phyloP scores from a whole-genome alignment of 495 filamentous ascomycete species.

The Peziza echinospora region DNA sequence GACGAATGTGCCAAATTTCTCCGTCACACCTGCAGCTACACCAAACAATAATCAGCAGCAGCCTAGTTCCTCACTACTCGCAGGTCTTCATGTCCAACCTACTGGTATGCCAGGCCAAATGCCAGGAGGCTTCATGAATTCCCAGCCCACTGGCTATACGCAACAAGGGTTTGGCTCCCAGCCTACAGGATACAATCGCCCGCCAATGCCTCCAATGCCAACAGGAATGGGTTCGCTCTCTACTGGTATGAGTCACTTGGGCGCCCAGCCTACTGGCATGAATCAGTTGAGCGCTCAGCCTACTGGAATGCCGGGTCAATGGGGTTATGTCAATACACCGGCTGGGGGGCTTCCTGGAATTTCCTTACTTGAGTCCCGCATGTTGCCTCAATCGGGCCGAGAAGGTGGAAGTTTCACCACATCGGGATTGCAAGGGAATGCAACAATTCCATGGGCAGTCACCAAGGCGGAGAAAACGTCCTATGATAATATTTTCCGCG shows the following conservation, averaged over 20 bases:
- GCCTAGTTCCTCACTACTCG: conserved; percentile 16
- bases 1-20: conserved; percentile 66
- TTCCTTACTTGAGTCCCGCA: conserved; percentile 75
- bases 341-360: conserved; percentile 80
- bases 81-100: conserved; percentile 17
- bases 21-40: conserved; percentile 20
- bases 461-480: conserved; percentile 97
- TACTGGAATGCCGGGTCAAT: conserved; percentile 90
- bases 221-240: conserved; percentile 30
- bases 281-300: conserved; percentile 61
- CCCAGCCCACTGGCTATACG: conserved; percentile 20
- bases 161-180: conserved; percentile 8
- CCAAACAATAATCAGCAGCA: conserved; percentile 6
- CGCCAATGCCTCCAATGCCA: conserved; percentile 1
- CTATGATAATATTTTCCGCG: conserved; percentile 86
- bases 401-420: conserved; percentile 76
- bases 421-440: conserved; percentile 71
- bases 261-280: conserved; percentile 31
- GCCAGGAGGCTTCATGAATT: conserved; percentile 13
- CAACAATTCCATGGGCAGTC: conserved; percentile 91
- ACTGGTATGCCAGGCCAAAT: conserved; percentile 26
- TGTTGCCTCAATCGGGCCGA: conserved; percentile 93
- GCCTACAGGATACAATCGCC: conserved; percentile 6
- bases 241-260: conserved; percentile 30
- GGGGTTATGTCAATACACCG: conserved; percentile 92